A percentile compares a stretch with the other conserved stretches of the same genome.
Evolutionary conservation across 352 stramenopile genomes (phyloP).

Genomic region (Thalassiosira allenii): DNA sequence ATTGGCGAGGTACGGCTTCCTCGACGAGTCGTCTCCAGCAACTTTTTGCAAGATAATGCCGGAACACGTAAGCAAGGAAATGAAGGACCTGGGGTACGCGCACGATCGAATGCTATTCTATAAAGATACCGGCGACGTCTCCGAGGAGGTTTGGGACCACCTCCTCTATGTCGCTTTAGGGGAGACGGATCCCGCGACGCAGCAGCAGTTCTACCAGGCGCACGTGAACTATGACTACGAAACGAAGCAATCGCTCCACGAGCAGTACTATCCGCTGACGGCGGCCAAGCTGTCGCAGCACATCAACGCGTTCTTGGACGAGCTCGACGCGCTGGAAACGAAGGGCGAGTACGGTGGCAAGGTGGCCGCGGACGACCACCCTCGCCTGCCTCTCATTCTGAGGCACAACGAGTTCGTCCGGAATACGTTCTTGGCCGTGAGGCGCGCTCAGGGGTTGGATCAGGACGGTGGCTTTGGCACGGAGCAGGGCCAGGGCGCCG

Average conservation of each 20-base stretch:
- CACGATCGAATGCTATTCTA: conserved; percentile 52
- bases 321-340: conserved; percentile 23
- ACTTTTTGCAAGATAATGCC: conserved; percentile 58
- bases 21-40: conserved; percentile 47
- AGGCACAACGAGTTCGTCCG: conserved; percentile 55
- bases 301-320: conserved; percentile 36
- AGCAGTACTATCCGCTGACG: conserved; percentile 41
- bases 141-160: conserved; percentile 52
- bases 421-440: conserved; percentile 44
- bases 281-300: conserved; percentile 24
- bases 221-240: conserved; percentile 45
- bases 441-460: conserved; percentile 9
- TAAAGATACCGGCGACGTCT: conserved; percentile 55
- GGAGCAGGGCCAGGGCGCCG: too few species aligned
- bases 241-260: conserved; percentile 42
- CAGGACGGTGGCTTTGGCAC: too few species aligned
- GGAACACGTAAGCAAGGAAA: conserved; percentile 40
- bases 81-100: conserved; percentile 51
- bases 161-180: conserved; percentile 43
- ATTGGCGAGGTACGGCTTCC: conserved; percentile 66
- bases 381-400: conserved; percentile 39
- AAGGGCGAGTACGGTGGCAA: conserved; percentile 27
- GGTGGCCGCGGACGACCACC: conserved; percentile 29
- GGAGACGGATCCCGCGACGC: conserved; percentile 20
- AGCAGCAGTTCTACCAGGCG: conserved; percentile 51